Conservation (phyloP, 805 yeast genomes). For the Cyberlindnera bimundalis region DNA sequence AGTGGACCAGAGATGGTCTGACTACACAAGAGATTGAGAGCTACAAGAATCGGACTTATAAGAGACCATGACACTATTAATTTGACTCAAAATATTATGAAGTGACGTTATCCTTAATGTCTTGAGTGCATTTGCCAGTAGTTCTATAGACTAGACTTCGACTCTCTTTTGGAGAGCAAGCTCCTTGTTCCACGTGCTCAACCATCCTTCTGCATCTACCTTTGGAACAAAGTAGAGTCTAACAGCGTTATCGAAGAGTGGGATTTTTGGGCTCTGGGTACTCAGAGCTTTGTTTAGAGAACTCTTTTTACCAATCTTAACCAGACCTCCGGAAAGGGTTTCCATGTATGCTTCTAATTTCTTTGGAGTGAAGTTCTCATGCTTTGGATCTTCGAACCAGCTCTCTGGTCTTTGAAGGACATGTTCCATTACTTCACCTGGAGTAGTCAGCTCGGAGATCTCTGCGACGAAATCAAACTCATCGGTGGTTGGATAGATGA, state of each 20-base stretch:
- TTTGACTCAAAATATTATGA: background rate
- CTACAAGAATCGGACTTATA: conserved; percentile 35
- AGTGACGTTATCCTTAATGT: background rate
- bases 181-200: conserved; percentile 60
- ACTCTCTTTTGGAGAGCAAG: conserved; percentile 50
- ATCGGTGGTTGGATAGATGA: conserved; percentile 77
- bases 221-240: conserved; percentile 80
- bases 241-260: conserved; percentile 71
- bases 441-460: conserved; percentile 67
- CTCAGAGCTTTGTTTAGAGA: conserved; percentile 61
- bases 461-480: conserved; percentile 81
- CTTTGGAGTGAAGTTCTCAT: conserved; percentile 52
- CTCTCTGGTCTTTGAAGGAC: conserved; percentile 64
- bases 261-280: conserved; percentile 60
- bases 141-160: conserved; percentile 3
- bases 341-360: conserved; percentile 76
- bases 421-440: conserved; percentile 56
- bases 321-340: conserved; percentile 77
- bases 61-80: conserved; percentile 10
- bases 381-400: conserved; percentile 63
- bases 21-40: conserved; percentile 44
- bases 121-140: too few species aligned
- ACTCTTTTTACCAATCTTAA: conserved; percentile 78
- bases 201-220: conserved; percentile 60
- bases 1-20: conserved; percentile 46